A percentile compares a stretch with the other conserved stretches of the same genome.
phyloP scores from a whole-genome alignment of 2,329 filamentous ascomycete genomes.

The Pyricularia sp. region DNA sequence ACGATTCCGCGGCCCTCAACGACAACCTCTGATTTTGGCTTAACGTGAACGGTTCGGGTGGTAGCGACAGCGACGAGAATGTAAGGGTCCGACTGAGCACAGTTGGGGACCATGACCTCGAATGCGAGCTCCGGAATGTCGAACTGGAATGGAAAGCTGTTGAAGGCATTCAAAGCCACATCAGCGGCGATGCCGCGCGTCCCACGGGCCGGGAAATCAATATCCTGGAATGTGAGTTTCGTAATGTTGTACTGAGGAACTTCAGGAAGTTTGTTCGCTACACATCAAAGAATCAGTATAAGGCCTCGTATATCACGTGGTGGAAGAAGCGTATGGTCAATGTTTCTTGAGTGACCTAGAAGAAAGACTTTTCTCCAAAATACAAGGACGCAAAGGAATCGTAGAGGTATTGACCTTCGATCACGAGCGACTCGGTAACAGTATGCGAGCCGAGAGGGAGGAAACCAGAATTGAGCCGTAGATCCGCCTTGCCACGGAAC shows the following conservation, averaged over 20 bases:
- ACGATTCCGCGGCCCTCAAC: slow-evolving; percentile 62
- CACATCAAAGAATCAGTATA: slow-evolving; percentile 10
- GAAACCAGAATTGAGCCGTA: slow-evolving; percentile 67
- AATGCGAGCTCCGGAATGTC: slow-evolving; percentile 71
- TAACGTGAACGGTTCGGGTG: slow-evolving; percentile 53
- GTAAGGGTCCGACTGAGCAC: slow-evolving; percentile 53
- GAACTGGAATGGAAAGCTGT: slow-evolving; percentile 67
- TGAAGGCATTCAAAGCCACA: slow-evolving; percentile 57
- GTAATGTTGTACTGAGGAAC: slow-evolving; percentile 76
- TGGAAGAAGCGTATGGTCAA: not conserved
- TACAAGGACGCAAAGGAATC: slow-evolving; percentile 47
- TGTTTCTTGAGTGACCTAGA: slow-evolving; percentile 15
- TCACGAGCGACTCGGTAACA: slow-evolving; percentile 59
- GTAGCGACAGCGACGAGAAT: slow-evolving; percentile 68
- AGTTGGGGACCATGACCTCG: slow-evolving; percentile 74
- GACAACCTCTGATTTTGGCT: slow-evolving; percentile 53
- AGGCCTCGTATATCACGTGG: not conserved
- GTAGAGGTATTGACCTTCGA: slow-evolving; percentile 73
- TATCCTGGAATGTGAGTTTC: slow-evolving; percentile 66
- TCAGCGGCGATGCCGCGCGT: slow-evolving; percentile 65
- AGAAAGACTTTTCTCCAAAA: slow-evolving; percentile 42
- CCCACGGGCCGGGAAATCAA: slow-evolving; percentile 33
- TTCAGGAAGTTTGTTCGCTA: slow-evolving; percentile 57
- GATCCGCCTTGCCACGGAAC: slow-evolving; percentile 58
- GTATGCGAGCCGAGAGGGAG: slow-evolving; percentile 65